phyloP scores from a whole-genome alignment of 176 grass and related monocot genomes.

The Oryza longistaminata region DNA sequence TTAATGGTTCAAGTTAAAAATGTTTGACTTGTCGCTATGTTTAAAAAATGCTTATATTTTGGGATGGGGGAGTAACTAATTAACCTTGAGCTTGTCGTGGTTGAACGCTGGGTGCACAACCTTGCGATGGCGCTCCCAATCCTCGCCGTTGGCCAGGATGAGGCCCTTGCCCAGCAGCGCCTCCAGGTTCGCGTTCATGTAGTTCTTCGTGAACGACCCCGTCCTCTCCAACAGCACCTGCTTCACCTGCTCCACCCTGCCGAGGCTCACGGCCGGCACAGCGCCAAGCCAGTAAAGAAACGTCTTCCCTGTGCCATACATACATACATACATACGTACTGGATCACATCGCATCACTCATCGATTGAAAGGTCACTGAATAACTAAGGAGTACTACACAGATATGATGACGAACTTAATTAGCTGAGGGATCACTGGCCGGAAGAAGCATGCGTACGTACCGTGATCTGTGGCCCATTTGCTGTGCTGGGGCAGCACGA shows the following conservation, averaged over 20 bases:
- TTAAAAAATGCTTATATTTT: too few species aligned
- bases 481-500: slow-evolving; percentile 33
- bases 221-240: slow-evolving; percentile 18
- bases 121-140: slow-evolving; percentile 43
- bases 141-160: slow-evolving; percentile 14
- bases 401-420: too few species aligned
- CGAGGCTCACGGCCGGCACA: not conserved
- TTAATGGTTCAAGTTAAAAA: too few species aligned
- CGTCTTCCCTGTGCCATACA: not conserved
- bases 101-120: slow-evolving; percentile 40
- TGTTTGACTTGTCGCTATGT: too few species aligned
- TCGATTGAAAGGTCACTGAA: too few species aligned
- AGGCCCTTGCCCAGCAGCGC: slow-evolving; percentile 32
- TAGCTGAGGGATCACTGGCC: too few species aligned
- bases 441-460: not conserved
- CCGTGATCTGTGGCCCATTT: slow-evolving; percentile 40
- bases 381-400: too few species aligned
- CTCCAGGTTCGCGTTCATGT: slow-evolving; percentile 6
- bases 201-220: slow-evolving; percentile 10
- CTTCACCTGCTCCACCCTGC: slow-evolving; percentile 4
- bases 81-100: slow-evolving; percentile 24
- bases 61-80: too few species aligned
- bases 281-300: slow-evolving; percentile 34
- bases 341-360: too few species aligned
- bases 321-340: too few species aligned